Conservation (phyloP, 2,329 filamentous ascomycete genomes). For the Thermochaetoides dissita region DNA sequence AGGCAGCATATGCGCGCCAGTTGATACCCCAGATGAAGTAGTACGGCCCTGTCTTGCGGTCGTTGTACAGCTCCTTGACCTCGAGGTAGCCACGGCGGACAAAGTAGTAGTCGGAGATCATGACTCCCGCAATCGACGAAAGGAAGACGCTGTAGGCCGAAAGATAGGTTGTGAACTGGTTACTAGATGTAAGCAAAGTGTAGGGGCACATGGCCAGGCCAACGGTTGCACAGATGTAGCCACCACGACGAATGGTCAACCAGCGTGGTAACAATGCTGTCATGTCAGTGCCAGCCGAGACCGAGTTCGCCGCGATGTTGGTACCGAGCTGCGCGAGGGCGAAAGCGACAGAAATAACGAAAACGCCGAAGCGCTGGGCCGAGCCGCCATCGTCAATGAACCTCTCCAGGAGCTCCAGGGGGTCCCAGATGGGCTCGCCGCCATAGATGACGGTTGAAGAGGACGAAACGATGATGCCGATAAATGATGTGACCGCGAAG, state of each 20-base stretch:
- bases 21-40: conserved; percentile 61
- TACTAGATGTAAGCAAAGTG: conserved; percentile 59
- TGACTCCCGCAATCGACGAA: conserved; percentile 86
- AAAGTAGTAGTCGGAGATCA: conserved; percentile 75
- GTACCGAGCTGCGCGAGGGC: conserved; percentile 71
- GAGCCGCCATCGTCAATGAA: conserved; percentile 58
- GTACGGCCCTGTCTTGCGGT: conserved; percentile 52
- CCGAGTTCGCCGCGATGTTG: conserved; percentile 76
- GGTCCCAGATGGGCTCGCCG: conserved; percentile 56
- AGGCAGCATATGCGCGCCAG: conserved; percentile 73
- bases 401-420: conserved; percentile 48
- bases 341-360: conserved; percentile 57
- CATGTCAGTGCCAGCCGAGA: conserved; percentile 72
- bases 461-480: conserved; percentile 66
- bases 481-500: conserved; percentile 70
- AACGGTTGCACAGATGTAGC: conserved; percentile 68
- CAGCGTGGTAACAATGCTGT: conserved; percentile 67
- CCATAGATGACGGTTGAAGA: conserved; percentile 55
- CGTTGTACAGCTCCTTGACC: conserved; percentile 66
- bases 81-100: conserved; percentile 73
- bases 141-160: conserved; percentile 88
- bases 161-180: conserved; percentile 82
- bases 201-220: conserved; percentile 80
- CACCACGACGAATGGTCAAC: conserved; percentile 73
- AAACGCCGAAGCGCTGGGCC: conserved; percentile 59